Evolutionary conservation across 179 eudicot species (phyloP).

Genomic region (Drosera spatulata): DNA sequence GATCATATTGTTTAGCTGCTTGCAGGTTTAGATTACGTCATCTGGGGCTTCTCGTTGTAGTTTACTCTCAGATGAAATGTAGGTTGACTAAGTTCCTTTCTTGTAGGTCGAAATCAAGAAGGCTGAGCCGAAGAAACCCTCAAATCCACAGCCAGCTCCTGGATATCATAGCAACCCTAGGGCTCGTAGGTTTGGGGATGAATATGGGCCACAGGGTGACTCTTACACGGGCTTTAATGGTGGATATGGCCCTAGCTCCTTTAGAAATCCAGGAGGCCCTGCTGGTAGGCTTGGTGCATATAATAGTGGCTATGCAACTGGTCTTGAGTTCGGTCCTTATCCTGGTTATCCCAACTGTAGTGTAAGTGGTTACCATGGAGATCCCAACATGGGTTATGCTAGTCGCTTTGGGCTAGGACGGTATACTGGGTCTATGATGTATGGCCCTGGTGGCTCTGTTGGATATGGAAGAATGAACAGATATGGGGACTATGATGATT

Average conservation of each 20-base stretch:
- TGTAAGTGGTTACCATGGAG: slow-evolving; percentile 37
- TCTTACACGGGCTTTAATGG: slow-evolving; percentile 23
- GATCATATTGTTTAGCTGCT: background rate
- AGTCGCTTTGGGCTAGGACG: slow-evolving; percentile 46
- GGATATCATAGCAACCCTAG: slow-evolving; percentile 54
- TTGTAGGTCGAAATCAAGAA: slow-evolving; percentile 54
- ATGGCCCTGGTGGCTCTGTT: slow-evolving; percentile 28
- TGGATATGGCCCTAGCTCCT: slow-evolving; percentile 20
- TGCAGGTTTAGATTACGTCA: slow-evolving; percentile 14
- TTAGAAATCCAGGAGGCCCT: slow-evolving; percentile 20
- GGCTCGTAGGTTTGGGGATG: slow-evolving; percentile 24
- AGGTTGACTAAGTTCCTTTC: background rate
- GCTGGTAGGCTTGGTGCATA: slow-evolving; percentile 26
- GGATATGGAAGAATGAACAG: slow-evolving; percentile 30
- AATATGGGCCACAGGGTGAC: slow-evolving; percentile 26
- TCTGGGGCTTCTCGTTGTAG: slow-evolving; percentile 16
- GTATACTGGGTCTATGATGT: slow-evolving; percentile 20
- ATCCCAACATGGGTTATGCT: slow-evolving; percentile 26
- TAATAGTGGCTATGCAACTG: slow-evolving; percentile 25
- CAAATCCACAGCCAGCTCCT: slow-evolving; percentile 44
- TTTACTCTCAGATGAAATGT: slow-evolving; percentile 12
- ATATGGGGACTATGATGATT: slow-evolving; percentile 33
- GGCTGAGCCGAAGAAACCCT: slow-evolving; percentile 58
- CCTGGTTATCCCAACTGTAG: slow-evolving; percentile 27
- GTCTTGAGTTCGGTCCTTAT: slow-evolving; percentile 14